These are phyloP conservation scores for Tilletia setariae DNA, from an alignment of 1,284 basidiomycete genomes.

Conservation along the genomic window DNA sequence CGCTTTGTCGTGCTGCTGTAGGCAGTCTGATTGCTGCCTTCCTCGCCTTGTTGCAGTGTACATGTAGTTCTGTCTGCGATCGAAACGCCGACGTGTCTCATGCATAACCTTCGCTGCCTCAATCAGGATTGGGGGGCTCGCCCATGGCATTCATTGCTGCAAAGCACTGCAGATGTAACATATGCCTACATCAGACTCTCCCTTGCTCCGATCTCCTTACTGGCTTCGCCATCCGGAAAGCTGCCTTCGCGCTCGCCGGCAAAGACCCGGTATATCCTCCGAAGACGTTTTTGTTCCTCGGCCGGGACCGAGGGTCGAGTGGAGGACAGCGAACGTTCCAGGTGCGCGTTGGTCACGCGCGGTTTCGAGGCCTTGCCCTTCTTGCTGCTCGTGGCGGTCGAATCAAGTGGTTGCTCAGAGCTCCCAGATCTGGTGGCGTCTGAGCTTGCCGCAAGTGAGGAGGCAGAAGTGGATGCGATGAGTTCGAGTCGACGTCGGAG, in stretches of 20 bases:
- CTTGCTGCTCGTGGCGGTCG: background rate
- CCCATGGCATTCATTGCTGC: background rate
- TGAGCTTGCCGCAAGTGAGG: background rate
- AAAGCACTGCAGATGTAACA: too few species aligned
- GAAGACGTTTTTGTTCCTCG: conserved; percentile 39
- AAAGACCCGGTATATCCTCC: conserved; percentile 44
- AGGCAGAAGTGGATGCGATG: conserved; percentile 25
- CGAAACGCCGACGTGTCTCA: too few species aligned
- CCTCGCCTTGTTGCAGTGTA: too few species aligned
- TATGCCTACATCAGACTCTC: conserved; percentile 47
- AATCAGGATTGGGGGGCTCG: too few species aligned
- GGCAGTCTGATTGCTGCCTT: too few species aligned
- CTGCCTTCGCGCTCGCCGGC: conserved; percentile 45
- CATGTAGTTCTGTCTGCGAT: too few species aligned
- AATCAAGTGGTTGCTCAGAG: background rate
- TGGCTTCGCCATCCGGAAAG: conserved; percentile 47
- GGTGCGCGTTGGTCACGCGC: conserved; percentile 37
- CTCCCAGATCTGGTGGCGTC: background rate
- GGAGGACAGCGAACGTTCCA: conserved; percentile 38
- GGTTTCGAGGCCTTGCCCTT: conserved; percentile 18
- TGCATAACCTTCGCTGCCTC: too few species aligned
- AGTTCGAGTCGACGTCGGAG: conserved; percentile 35
- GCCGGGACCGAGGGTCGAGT: conserved; percentile 48
- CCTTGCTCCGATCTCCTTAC: conserved; percentile 41
- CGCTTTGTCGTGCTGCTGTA: background rate